These are phyloP conservation scores for Echinosophora koreensis DNA, from an alignment of 306 rosid genomes.

Conservation along the genomic window DNA sequence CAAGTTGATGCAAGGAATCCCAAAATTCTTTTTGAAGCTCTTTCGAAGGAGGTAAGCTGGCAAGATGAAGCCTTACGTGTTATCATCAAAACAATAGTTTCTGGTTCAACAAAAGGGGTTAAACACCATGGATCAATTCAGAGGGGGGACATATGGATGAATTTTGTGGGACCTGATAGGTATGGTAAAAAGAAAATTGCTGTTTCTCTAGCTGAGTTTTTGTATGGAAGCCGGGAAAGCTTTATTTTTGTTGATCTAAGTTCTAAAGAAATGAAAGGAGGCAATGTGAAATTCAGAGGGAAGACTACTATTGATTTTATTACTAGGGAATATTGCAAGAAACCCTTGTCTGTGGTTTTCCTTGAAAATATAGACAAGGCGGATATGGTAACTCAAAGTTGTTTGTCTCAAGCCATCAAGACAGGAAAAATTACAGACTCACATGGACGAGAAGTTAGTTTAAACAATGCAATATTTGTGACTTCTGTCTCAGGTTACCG, in stretches of 20 bases:
- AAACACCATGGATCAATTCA: constrained; percentile 50
- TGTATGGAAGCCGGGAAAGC: constrained; percentile 70
- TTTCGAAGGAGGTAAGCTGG: constrained; percentile 73
- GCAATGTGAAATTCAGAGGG: constrained; percentile 78
- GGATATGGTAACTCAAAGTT: constrained; percentile 64
- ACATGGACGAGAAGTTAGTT: constrained; percentile 83
- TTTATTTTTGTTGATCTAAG: constrained; percentile 69
- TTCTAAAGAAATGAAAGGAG: constrained; percentile 60
- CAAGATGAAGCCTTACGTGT: constrained; percentile 76
- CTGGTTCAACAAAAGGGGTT: constrained; percentile 53
- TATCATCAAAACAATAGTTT: constrained; percentile 64
- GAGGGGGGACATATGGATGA: constrained; percentile 76
- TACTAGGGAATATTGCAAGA: constrained; percentile 75
- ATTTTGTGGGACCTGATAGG: constrained; percentile 83
- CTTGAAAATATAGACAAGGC: constrained; percentile 88
- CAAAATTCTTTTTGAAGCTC: constrained; percentile 70
- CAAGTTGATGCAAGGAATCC: constrained; percentile 63
- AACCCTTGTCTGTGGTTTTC: constrained; percentile 76
- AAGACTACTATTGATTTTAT: constrained; percentile 79
- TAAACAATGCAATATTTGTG: constrained; percentile 68
- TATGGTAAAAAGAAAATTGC: constrained; percentile 78
- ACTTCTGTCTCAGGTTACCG: constrained; percentile 57
- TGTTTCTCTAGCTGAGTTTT: constrained; percentile 70
- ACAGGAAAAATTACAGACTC: constrained; percentile 85
- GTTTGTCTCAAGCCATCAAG: constrained; percentile 75